Conservation (phyloP, 2,329 filamentous ascomycete species). For the Coniochaeta sp. region DNA sequence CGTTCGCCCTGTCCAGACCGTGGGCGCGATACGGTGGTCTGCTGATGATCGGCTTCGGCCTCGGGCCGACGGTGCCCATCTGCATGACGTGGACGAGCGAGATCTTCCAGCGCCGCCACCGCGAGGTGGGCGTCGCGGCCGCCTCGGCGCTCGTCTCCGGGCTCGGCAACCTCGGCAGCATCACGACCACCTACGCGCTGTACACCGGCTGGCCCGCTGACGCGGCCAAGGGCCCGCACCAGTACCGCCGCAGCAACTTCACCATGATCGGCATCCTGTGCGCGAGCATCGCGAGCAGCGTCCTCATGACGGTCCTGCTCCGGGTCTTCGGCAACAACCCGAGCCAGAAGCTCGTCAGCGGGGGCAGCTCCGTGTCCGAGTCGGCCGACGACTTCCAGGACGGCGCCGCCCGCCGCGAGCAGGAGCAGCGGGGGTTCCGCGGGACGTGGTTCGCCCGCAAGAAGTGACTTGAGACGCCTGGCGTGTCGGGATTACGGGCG, state of each 20-base stretch:
- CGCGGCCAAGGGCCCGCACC: conserved; percentile 55
- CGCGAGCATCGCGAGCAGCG: conserved; percentile 66
- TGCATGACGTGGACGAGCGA: conserved; percentile 93
- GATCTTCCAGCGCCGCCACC: conserved; percentile 82
- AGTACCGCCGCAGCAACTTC: conserved; percentile 77
- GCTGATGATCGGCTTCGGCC: conserved; percentile 83
- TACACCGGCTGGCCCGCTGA: conserved; percentile 84
- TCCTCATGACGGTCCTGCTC: conserved; percentile 61
- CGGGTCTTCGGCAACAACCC: conserved; percentile 48
- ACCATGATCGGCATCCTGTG: conserved; percentile 82
- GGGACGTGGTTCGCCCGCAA: conserved; percentile 24
- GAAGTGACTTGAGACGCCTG: conserved; percentile 2
- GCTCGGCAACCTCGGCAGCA: conserved; percentile 77
- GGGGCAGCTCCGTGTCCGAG: conserved; percentile 26
- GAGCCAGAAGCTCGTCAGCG: conserved; percentile 34
- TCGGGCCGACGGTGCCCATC: conserved; percentile 85
- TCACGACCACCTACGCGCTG: conserved; percentile 81
- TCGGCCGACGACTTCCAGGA: conserved; percentile 43
- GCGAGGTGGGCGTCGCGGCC: conserved; percentile 83
- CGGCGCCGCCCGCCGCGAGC: conserved; percentile 53
- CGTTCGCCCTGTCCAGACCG: conserved; percentile 61
- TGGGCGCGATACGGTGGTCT: conserved; percentile 86
- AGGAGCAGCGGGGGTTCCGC: conserved; percentile 49
- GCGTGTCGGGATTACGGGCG: too few relatives aligned
- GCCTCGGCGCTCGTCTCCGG: conserved; percentile 81